Conservation (phyloP, 1,139 yeast species). For the Kurtzmaniella quercitrusa region DNA sequence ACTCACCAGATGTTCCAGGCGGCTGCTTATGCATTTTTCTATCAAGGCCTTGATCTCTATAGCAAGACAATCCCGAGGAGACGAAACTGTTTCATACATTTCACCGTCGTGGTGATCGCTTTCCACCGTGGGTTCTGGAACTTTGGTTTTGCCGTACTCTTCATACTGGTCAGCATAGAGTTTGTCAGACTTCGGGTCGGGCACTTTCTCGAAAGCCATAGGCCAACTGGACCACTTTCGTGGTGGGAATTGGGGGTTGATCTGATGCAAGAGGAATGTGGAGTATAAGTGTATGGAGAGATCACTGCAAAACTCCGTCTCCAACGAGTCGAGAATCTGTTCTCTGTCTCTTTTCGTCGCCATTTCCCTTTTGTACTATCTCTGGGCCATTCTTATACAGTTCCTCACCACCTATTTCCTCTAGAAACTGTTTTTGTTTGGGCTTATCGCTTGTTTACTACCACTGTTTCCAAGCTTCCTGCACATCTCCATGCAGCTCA, state of each 20-base stretch:
- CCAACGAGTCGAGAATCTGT: constrained; percentile 31
- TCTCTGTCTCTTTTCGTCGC: constrained; percentile 19
- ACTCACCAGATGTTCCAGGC: constrained; percentile 1
- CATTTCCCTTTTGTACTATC: constrained; percentile 7
- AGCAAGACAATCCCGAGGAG: background rate
- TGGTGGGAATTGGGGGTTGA: constrained; percentile 36
- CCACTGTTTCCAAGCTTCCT: background rate
- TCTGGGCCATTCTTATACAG: no score
- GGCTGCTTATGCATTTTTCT: constrained; percentile 5
- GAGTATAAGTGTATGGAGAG: constrained; percentile 52
- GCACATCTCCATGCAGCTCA: background rate
- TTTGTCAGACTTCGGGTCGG: constrained; percentile 26
- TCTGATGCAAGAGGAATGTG: constrained; percentile 32
- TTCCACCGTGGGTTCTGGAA: background rate
- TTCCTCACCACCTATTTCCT: background rate
- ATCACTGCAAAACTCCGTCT: constrained; percentile 42
- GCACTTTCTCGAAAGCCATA: constrained; percentile 23
- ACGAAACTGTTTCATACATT: constrained; percentile 5
- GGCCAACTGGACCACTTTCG: constrained; percentile 49
- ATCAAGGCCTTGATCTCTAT: constrained; percentile 7
- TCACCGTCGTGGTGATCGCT: constrained; percentile 10
- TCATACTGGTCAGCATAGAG: constrained; percentile 18
- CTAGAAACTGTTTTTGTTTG: background rate
- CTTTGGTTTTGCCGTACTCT: background rate
- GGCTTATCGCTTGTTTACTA: background rate